These are phyloP conservation scores for Sugiyamaella japonica DNA, from an alignment of 1,139 yeast species.

Conservation along the genomic window DNA sequence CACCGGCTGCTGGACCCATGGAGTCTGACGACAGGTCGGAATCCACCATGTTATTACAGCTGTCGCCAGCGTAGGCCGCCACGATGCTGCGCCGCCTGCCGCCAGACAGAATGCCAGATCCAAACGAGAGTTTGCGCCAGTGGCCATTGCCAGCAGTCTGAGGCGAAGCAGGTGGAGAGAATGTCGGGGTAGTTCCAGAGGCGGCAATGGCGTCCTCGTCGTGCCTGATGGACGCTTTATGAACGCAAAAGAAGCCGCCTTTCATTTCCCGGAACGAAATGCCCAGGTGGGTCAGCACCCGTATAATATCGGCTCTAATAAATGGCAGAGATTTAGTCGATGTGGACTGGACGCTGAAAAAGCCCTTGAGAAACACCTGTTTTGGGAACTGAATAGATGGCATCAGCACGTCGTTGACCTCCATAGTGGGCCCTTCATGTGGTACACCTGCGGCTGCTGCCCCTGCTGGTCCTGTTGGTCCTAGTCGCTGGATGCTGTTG, in stretches of 20 bases:
- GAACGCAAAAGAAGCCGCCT: slow-evolving; percentile 90
- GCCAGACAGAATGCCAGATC: slow-evolving; percentile 34
- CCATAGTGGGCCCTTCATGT: slow-evolving; percentile 16
- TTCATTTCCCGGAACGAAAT: slow-evolving; percentile 86
- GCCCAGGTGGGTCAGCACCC: slow-evolving; percentile 72
- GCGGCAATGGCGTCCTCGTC: slow-evolving; percentile 15
- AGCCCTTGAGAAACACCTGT: slow-evolving; percentile 88
- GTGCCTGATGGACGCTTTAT: slow-evolving; percentile 48
- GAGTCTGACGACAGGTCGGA: slow-evolving; percentile 41
- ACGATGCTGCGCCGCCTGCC: slow-evolving; percentile 28
- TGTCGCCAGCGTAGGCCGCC: slow-evolving; percentile 23
- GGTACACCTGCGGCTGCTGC: not conserved
- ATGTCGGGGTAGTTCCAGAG: not conserved
- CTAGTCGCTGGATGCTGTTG: slow-evolving; percentile 12
- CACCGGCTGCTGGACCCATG: slow-evolving; percentile 38
- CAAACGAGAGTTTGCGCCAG: slow-evolving; percentile 41
- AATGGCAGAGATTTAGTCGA: slow-evolving; percentile 90
- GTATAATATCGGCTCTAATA: slow-evolving; percentile 80
- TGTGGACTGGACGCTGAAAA: slow-evolving; percentile 93
- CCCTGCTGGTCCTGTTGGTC: not conserved
- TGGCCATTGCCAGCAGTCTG: slow-evolving; percentile 31
- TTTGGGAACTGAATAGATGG: slow-evolving; percentile 93
- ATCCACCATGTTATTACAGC: slow-evolving; percentile 32
- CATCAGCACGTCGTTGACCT: slow-evolving; percentile 52
- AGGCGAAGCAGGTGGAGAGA: slow-evolving; percentile 27